Base-by-base conservation (phyloP, 2,329 filamentous ascomycete genomes). In the Verticillium nonalfalfae region DNA sequence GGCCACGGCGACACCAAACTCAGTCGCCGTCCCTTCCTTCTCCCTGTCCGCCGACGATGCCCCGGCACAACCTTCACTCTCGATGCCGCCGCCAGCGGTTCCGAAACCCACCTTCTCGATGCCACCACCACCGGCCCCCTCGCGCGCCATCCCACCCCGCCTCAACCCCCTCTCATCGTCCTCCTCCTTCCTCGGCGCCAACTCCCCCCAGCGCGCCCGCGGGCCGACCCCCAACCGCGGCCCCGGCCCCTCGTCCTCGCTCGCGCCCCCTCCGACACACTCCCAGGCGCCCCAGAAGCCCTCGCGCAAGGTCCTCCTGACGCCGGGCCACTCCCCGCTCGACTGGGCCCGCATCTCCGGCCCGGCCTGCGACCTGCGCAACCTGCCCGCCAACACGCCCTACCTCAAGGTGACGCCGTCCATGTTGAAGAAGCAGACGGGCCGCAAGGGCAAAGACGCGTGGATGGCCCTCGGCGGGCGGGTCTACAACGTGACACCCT, bases 401-500 rank as follows among this genome's bases (percentile, higher is more conserved):
- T 81, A 86, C 80, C 77, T 91, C 52, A 87, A 90, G 56, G 92
- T 99, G 39, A 91, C 93, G 6, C 93, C 94, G 1, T 88, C 87
- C 5, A 85, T 91, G 82, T 81, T 99, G 13, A 89, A 88, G 72
- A 76, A 79, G 45, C 87, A 92, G 75, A 96, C 90, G 45, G 94
- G 94, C 0, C 86, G 94, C 35, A 90, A 90, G 71, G 92, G 92
- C 9, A 88, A 85, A 64, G 91, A 96, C 69, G 92, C 93, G 0
- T 99, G 95, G 95, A 96, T 90, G 63, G 90, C 87, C 1, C 88
- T 96, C 63, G 89, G 91, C 63, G 93, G 94, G 1, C 90, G 90
- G 69, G 94, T 98, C 34, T 99, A 98, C 77, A 98, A 98, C 70
- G 88, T 99, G 62, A 89, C 89, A 0, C 92, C 94, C 0, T 99